phyloP scores from a whole-genome alignment of 140 eudicot genomes.

The Oenanthe javanica region DNA sequence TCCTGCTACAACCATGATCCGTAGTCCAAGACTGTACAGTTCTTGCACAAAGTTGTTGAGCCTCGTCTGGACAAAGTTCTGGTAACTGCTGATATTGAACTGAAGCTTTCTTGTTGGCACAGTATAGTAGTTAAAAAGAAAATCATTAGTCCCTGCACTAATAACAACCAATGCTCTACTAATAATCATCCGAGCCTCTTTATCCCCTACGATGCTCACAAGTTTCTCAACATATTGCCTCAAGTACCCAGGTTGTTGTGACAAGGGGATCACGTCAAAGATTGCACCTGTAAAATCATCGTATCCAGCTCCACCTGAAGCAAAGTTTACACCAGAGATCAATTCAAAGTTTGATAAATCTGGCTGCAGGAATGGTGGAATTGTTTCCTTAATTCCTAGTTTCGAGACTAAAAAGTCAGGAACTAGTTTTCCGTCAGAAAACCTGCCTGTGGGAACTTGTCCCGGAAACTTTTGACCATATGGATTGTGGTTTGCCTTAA shows the following conservation, averaged over 20 bases:
- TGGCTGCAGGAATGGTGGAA: slow-evolving; percentile 60
- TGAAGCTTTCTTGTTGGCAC: slow-evolving; percentile 32
- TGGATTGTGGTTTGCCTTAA: slow-evolving; percentile 41
- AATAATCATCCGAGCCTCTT: slow-evolving; percentile 31
- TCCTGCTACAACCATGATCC: slow-evolving; percentile 44
- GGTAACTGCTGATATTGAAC: slow-evolving; percentile 37
- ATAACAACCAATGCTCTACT: slow-evolving; percentile 31
- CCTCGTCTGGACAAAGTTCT: slow-evolving; percentile 34
- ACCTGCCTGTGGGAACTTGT: slow-evolving; percentile 51
- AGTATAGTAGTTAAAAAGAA: slow-evolving; percentile 32
- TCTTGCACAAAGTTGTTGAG: slow-evolving; percentile 28
- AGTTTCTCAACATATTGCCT: slow-evolving; percentile 31
- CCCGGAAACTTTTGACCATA: slow-evolving; percentile 55
- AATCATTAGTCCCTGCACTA: slow-evolving; percentile 54
- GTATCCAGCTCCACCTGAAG: slow-evolving; percentile 58
- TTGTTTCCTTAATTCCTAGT: slow-evolving; percentile 41
- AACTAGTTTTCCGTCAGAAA: slow-evolving; percentile 57
- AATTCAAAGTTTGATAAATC: slow-evolving; percentile 32
- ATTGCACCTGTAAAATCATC: slow-evolving; percentile 36
- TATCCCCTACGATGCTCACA: slow-evolving; percentile 30
- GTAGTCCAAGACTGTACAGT: slow-evolving; percentile 40
- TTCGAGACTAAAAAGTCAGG: slow-evolving; percentile 50
- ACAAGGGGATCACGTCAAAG: slow-evolving; percentile 34
- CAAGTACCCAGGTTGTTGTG: slow-evolving; percentile 27
- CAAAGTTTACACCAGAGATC: slow-evolving; percentile 50